These are phyloP conservation scores for Sporothrix pseudoabietina DNA, from an alignment of 2,329 filamentous ascomycete genomes.

Conservation along the genomic window DNA sequence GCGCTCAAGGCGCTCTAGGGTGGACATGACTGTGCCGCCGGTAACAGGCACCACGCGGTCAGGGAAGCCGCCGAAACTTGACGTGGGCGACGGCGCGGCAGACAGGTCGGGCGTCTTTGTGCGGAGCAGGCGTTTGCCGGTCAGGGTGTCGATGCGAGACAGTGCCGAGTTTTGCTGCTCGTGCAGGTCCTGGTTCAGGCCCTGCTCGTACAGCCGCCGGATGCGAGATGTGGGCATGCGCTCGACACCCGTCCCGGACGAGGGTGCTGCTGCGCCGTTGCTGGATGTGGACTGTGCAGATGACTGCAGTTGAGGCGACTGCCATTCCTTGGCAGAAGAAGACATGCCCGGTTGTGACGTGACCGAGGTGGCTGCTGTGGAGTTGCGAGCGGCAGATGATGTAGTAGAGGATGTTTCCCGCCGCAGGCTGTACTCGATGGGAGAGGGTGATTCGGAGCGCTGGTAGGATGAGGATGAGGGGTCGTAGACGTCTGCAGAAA, in stretches of 20 bases:
- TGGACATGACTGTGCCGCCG: conserved; percentile 14
- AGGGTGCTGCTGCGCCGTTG: conserved; percentile 39
- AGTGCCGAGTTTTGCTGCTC: conserved; percentile 77
- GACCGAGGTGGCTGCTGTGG: conserved; percentile 85
- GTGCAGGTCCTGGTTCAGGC: conserved; percentile 74
- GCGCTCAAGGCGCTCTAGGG: conserved; percentile 35
- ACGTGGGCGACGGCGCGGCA: conserved; percentile 51
- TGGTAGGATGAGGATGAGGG: conserved; percentile 36
- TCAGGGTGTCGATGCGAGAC: conserved; percentile 77
- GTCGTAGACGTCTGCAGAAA: conserved; percentile 45
- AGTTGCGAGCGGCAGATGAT: conserved; percentile 72
- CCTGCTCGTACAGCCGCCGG: conserved; percentile 79
- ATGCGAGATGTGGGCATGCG: conserved; percentile 68
- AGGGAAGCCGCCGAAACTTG: conserved; percentile 46
- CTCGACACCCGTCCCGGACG: conserved; percentile 53
- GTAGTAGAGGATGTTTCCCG: conserved; percentile 85
- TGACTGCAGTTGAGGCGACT: conserved; percentile 40
- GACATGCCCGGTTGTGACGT: conserved; percentile 65
- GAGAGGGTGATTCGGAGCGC: conserved; percentile 59
- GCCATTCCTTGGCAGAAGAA: conserved; percentile 55
- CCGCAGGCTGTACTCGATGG: conserved; percentile 69
- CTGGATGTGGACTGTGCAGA: neutral
- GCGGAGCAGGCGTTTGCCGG: conserved; percentile 60
- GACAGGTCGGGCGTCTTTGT: conserved; percentile 55
- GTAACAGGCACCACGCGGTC: conserved; percentile 46